Percentiles rank a stretch among this genome's conserved stretches.
Conservation (phyloP, 2,329 filamentous ascomycete species). For the Colletotrichum viniferum region DNA sequence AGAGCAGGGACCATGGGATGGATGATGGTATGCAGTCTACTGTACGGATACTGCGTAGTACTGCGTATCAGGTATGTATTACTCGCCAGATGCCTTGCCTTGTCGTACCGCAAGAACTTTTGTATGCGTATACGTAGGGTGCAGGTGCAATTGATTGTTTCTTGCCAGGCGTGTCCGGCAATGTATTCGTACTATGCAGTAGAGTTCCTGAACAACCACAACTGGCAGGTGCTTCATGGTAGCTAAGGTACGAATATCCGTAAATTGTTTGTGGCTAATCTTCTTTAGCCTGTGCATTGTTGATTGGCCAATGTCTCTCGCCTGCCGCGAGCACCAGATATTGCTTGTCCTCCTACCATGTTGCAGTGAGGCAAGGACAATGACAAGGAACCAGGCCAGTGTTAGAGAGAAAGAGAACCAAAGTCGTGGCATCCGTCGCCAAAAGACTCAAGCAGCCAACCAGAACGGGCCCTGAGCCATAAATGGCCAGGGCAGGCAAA, state of each 20-base stretch:
- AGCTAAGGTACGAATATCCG: neutral
- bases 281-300: neutral
- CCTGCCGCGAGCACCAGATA: neutral
- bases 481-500: slow-evolving; percentile 16
- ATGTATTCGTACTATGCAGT: neutral
- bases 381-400: slow-evolving; percentile 8
- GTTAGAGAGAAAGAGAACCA: neutral
- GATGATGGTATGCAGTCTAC: neutral
- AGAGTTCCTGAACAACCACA: neutral
- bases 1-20: neutral
- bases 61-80: neutral
- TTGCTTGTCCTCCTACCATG: neutral
- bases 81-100: neutral
- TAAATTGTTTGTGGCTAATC: neutral
- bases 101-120: neutral
- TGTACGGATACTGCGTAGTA: neutral
- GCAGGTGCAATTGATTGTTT: neutral
- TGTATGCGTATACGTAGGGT: neutral
- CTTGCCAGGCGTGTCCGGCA: neutral
- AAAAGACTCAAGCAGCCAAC: neutral
- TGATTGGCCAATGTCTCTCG: neutral
- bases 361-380: neutral
- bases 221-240: neutral
- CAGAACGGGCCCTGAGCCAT: neutral
- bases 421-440: neutral